phyloP scores from a whole-genome alignment of 805 yeast genomes.

The Saccharomycopsis malanga region DNA sequence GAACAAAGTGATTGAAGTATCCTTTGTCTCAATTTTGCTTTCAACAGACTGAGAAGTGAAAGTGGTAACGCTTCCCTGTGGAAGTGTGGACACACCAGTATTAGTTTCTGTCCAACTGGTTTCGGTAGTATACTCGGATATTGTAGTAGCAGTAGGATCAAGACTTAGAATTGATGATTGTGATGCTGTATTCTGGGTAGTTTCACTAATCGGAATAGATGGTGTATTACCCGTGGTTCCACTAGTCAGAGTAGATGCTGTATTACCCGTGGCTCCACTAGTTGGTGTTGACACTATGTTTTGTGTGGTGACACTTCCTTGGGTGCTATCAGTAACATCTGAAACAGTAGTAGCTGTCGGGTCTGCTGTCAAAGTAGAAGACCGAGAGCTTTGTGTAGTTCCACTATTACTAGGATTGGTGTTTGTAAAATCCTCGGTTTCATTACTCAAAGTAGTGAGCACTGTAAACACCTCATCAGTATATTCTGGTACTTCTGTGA shows the following conservation, averaged over 20 bases:
- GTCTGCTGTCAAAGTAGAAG: not conserved
- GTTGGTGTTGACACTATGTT: not conserved
- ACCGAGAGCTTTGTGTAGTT: not conserved
- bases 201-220: not conserved
- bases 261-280: not conserved
- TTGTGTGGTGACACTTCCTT: too few relatives aligned
- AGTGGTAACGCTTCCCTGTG: not conserved
- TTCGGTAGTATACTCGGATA: not conserved
- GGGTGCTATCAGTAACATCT: too few relatives aligned
- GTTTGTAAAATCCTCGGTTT: not conserved
- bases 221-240: not conserved
- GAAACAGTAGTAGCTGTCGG: not conserved
- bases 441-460: not conserved
- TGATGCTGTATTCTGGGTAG: too few relatives aligned
- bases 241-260: not conserved
- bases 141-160: too few relatives aligned
- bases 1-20: too few relatives aligned
- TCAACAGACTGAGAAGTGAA: not conserved
- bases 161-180: too few relatives aligned
- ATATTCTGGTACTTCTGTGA: not conserved
- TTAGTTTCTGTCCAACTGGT: not conserved
- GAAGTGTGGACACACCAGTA: not conserved
- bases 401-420: not conserved
- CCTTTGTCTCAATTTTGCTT: too few relatives aligned
- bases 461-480: not conserved